Evolutionary conservation across 2,329 filamentous ascomycete species (phyloP).

Genomic region (Cephalotrichum gorgonifer): DNA sequence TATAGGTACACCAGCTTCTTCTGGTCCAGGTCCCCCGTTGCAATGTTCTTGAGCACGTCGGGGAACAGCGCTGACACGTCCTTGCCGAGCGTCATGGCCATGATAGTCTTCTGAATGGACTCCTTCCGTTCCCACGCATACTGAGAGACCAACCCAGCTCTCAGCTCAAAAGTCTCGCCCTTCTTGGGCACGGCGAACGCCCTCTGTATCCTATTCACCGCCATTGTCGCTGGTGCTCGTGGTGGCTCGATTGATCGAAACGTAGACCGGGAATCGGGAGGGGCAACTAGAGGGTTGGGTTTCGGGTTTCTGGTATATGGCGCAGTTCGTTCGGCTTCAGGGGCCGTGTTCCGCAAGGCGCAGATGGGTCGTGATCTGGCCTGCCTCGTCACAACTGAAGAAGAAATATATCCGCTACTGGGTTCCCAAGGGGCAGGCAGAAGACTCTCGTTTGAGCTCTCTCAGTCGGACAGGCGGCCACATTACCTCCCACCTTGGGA

Average conservation of each 20-base stretch:
- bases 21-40: constrained; percentile 86
- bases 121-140: constrained; percentile 99
- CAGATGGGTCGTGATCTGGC: neutral
- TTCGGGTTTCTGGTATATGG: neutral
- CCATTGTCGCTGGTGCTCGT: constrained; percentile 45
- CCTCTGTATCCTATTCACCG: constrained; percentile 90
- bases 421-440: neutral
- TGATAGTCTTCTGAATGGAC: constrained; percentile 98
- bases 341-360: neutral
- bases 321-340: neutral
- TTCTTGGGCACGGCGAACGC: constrained; percentile 90
- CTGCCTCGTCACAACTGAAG: neutral
- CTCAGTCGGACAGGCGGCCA: neutral
- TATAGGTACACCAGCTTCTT: constrained; percentile 99
- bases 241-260: neutral
- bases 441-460: neutral
- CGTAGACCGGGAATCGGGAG: too few species aligned
- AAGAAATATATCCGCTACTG: neutral
- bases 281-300: neutral
- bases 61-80: constrained; percentile 96
- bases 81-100: constrained; percentile 99
- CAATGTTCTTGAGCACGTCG: constrained; percentile 97
- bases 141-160: constrained; percentile 91
- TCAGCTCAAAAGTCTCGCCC: constrained; percentile 95
- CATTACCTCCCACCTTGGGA: neutral